Evolutionary conservation across 148 eudicot species (phyloP).

Genomic region (Arbutus unedo): DNA sequence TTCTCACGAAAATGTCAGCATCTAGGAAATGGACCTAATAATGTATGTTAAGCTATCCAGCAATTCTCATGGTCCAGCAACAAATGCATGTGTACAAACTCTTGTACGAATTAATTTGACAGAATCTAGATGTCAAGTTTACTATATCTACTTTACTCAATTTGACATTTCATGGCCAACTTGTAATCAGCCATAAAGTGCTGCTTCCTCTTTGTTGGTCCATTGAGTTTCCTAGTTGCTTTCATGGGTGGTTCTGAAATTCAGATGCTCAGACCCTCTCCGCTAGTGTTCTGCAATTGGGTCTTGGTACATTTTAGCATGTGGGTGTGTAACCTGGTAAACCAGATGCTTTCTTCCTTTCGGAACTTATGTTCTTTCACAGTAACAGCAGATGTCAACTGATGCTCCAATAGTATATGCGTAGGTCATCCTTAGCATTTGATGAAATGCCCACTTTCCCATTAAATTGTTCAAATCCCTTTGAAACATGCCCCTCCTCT

Average conservation of each 20-base stretch:
- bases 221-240: background rate
- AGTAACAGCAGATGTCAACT: too few species aligned
- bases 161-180: background rate
- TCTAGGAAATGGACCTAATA: background rate
- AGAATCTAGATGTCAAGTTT: background rate
- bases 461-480: too few species aligned
- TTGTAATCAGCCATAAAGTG: background rate
- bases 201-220: background rate
- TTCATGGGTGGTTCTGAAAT: background rate
- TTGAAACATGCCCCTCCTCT: too few species aligned
- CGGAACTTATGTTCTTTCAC: background rate
- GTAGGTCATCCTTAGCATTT: too few species aligned
- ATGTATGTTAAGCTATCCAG: background rate
- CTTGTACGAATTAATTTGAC: background rate
- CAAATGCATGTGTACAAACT: background rate
- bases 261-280: background rate
- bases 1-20: background rate
- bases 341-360: background rate
- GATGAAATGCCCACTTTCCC: too few species aligned
- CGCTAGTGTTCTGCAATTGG: background rate
- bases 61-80: background rate
- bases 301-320: background rate
- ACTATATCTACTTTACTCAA: background rate
- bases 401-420: too few species aligned
- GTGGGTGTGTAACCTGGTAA: background rate